Evolutionary conservation across 1,284 basidiomycete species (phyloP), one percentile per base, ranked within the genome.

Genomic region (Trichosporon sp.): DNA sequence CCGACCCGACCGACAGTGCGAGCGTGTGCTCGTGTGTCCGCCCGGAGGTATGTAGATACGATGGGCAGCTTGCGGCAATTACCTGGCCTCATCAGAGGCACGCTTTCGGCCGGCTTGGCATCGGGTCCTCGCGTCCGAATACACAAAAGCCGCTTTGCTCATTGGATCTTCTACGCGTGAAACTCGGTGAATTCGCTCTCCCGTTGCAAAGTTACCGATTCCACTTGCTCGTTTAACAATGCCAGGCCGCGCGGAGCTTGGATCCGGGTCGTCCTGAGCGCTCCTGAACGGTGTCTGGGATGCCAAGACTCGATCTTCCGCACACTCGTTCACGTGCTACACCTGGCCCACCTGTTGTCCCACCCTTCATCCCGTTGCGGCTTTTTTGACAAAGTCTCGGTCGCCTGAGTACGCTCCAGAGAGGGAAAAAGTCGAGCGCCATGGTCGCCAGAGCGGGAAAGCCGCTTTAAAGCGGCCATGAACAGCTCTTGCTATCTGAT

Each of bases 121-220:
- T 54, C 51, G 51, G 51, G 51, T 11, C 21, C 19, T 54, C 51
- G 51, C 51, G 51, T 21, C 51, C 51, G 51, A 54, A 54, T 11
- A 26, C 21, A 19, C 21, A 6, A 54, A 19, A 54, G 21, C 51
- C 14, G 51, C 19, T 19, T 8, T 7, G 51, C n/a, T 54, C 8
- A 54, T 54, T 54, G 51, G 51, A n/a, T 12, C n/a, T 2, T 6
- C 2, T 6, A 7, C 5, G 51, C 51, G 21, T 3, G 51, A 54
- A 54, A 54, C 26, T 54, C 51, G 51, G 51, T 26, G 51, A 54
- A 54, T 54, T 54, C 21, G 19, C 51, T n/a, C 51, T 54, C 51
- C n/a, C 35, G 35, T 1, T 6, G 6, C 26, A 26, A 26, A 54
- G 51, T 21, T 21, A 54, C 51, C 51, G 51, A 54, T 12, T 10